Evolutionary conservation across 2,329 filamentous ascomycete species (phyloP).

Genomic region (Calonectria leucothoes): DNA sequence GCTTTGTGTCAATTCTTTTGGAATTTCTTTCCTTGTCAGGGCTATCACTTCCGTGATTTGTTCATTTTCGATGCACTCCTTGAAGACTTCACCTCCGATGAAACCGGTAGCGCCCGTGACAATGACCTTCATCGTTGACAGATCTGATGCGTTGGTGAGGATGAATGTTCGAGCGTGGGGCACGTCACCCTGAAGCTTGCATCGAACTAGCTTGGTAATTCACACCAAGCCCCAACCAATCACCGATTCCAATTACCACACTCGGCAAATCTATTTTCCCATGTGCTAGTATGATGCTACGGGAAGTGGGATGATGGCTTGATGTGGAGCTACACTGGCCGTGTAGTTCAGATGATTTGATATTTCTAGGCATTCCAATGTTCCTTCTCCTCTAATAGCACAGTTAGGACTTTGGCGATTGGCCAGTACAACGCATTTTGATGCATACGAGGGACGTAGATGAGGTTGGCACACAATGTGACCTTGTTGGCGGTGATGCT

Average conservation of each 20-base stretch:
- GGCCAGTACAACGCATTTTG: not conserved
- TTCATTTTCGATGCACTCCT: conserved; percentile 10
- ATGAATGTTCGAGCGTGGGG: not conserved
- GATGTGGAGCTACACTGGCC: not conserved
- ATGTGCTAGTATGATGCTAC: too few relatives aligned
- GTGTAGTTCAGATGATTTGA: not conserved
- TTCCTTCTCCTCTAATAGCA: not conserved
- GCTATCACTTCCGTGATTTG: conserved; percentile 6
- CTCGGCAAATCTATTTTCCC: not conserved
- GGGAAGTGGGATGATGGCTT: not conserved
- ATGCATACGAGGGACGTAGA: not conserved
- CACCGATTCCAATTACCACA: not conserved
- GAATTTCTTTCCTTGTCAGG: not conserved
- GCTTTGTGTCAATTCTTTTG: not conserved
- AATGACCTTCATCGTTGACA: conserved; percentile 3
- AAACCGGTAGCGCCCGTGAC: conserved; percentile 6
- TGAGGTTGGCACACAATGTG: not conserved
- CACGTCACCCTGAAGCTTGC: not conserved
- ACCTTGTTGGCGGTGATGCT: not conserved
- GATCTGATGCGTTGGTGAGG: not conserved
- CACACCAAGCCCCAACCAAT: not conserved
- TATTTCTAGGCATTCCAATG: not conserved
- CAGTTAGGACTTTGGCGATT: not conserved
- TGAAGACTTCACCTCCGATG: conserved; percentile 3
- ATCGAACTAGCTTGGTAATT: not conserved